A percentile compares a stretch with the other conserved stretches of the same genome.
Evolutionary conservation across 2,329 filamentous ascomycete genomes (phyloP).

Genomic region (Mycogone perniciosa): DNA sequence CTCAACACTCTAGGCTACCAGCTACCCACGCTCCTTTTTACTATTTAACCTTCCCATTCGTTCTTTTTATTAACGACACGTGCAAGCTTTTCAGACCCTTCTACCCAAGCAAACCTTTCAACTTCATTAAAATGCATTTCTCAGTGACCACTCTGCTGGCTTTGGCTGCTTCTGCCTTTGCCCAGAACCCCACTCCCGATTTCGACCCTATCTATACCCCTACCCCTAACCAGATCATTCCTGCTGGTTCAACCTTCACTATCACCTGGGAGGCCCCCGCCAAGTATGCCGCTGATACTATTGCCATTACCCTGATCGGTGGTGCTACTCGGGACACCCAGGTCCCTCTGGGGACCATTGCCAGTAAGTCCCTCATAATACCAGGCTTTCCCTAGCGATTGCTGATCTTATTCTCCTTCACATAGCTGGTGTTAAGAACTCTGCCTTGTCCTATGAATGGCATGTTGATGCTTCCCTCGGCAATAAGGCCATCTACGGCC

Average conservation of each 20-base stretch:
- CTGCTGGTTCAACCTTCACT: constrained; percentile 42
- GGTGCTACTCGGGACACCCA: constrained; percentile 41
- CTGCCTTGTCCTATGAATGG: constrained; percentile 44
- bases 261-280: constrained; percentile 45
- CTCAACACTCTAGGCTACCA: too few relatives aligned
- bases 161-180: constrained; percentile 43
- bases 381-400: background rate
- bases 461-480: constrained; percentile 40
- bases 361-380: constrained; percentile 38
- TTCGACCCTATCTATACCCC: constrained; percentile 51
- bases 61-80: constrained; percentile 11
- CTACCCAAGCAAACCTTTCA: background rate
- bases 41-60: background rate
- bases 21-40: too few relatives aligned
- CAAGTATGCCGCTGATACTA: constrained; percentile 35
- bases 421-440: constrained; percentile 42
- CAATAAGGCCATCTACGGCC: constrained; percentile 46
- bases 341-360: constrained; percentile 37
- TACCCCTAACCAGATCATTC: constrained; percentile 34
- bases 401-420: background rate
- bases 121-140: constrained; percentile 47
- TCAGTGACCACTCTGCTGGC: constrained; percentile 44
- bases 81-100: too few relatives aligned
- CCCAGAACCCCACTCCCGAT: constrained; percentile 41
- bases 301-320: constrained; percentile 50